Conservation (phyloP, 1,284 basidiomycete genomes). For the Ceratobasidium sp. region DNA sequence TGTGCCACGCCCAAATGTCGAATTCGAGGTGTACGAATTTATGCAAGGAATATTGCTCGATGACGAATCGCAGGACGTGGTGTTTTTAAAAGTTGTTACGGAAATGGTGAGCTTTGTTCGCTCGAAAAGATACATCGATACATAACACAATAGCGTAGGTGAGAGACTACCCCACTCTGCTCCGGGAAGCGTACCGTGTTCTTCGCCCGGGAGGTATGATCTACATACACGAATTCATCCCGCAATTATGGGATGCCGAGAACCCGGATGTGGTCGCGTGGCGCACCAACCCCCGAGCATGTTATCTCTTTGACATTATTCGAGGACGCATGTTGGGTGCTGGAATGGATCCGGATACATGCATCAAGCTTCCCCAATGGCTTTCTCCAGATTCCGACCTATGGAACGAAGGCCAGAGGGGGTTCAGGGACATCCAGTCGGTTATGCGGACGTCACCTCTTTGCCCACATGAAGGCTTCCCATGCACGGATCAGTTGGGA, state of each 20-base stretch:
- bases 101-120: background rate
- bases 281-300: background rate
- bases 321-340: background rate
- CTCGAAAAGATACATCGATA: background rate
- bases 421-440: background rate
- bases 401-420: background rate
- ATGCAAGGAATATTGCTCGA: background rate
- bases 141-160: background rate
- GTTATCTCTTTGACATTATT: background rate
- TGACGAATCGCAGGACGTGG: background rate
- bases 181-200: background rate
- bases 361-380: background rate
- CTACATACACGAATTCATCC: background rate
- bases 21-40: background rate
- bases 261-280: background rate
- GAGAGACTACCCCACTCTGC: background rate
- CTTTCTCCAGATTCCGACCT: background rate
- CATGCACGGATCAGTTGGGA: background rate
- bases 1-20: background rate
- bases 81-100: background rate
- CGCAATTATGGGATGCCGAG: background rate
- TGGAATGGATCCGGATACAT: background rate
- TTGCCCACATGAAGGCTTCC: background rate
- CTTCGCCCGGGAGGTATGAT: conserved; percentile 3
- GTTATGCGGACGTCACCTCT: background rate